Evolutionary conservation across 495 filamentous ascomycete species (phyloP), one percentile per base, ranked within the genome.

Genomic region (Penicillium taxi): DNA sequence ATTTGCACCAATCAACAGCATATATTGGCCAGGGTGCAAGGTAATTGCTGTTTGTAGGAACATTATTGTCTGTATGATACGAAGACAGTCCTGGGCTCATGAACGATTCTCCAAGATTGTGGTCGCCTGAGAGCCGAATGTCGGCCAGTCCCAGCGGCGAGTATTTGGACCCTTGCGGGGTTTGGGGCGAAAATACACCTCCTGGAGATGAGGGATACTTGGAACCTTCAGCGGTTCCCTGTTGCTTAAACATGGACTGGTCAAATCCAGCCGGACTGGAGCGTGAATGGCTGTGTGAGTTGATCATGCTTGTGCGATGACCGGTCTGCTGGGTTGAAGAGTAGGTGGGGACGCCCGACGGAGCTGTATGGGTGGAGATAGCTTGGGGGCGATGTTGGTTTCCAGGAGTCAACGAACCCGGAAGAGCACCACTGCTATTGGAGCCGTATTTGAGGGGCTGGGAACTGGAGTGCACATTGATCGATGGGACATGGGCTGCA

Each of bases 1-100:
- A 99, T 63, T 96, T 96, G 61, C 91, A 99, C 93, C 93, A 99
- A 67, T 99, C 93, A 44, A 93, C 84, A 6, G 93, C 89, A 59
- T 95, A 96, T 25, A 93, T 81, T 24, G 86, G 80, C 86, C 91
- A 99, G 2, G 88, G 88, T 5, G 89, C 89, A 45, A 96, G 67
- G 59, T 96, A 96, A 48, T 90, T 95, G 64, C 88, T 81, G 48
- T 82, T 86, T 6, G 73, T 74, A 0, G 78, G 69, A 5, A 74
- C 53, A 23, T 72, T 65, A 13, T 52, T 62, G 24, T 78, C 75
- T 18, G 57, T 58, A 37, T 68, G 65, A 37, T 59, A 61, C 11
- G 63, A 45, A 21, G 58, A 40, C n/a, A 50, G 43, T 4, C 59
- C 57, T 3, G 64, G 55, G 24, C 58, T 70, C 44, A 59, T 48